A percentile compares a stretch with the other conserved stretches of the same genome.
Conservation (phyloP, 164 flowering plant species). For the Vitis vinifera region DNA sequence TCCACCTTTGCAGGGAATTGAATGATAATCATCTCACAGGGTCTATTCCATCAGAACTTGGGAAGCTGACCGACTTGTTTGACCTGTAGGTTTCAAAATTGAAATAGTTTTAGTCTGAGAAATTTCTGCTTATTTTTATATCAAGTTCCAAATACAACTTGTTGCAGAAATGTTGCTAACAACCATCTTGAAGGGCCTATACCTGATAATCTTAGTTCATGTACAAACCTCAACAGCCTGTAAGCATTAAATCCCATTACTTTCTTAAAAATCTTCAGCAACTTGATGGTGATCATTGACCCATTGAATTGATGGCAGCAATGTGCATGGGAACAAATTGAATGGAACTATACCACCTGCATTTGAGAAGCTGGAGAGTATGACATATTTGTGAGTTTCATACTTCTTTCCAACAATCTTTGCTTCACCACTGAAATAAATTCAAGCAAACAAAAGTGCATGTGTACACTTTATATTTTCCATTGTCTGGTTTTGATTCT, state of each 20-base stretch:
- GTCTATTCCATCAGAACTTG: conserved; percentile 87
- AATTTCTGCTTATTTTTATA: background rate
- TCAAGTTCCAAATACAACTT: conserved; percentile 4
- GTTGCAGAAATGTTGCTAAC: conserved; percentile 81
- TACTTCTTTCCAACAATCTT: background rate
- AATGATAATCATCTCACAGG: conserved; percentile 81
- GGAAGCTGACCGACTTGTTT: conserved; percentile 87
- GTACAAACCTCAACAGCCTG: conserved; percentile 91
- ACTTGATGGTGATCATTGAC: background rate
- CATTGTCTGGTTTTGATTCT: background rate
- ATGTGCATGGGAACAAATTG: conserved; percentile 72
- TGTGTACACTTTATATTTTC: too few species aligned
- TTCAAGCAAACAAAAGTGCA: background rate
- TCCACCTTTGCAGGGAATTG: conserved; percentile 55
- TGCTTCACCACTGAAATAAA: background rate
- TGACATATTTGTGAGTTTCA: conserved; percentile 78
- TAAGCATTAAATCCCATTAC: conserved; percentile 33
- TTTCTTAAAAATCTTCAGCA: background rate
- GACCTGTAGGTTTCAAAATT: conserved; percentile 63
- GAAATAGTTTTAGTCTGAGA: background rate
- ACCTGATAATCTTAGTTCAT: conserved; percentile 86
- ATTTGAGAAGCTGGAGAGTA: conserved; percentile 67
- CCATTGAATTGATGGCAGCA: conserved; percentile 39
- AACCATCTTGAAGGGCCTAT: conserved; percentile 89
- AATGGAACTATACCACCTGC: conserved; percentile 80